Conservation (phyloP, 805 yeast species). For the Komagataella pseudopastoris region DNA sequence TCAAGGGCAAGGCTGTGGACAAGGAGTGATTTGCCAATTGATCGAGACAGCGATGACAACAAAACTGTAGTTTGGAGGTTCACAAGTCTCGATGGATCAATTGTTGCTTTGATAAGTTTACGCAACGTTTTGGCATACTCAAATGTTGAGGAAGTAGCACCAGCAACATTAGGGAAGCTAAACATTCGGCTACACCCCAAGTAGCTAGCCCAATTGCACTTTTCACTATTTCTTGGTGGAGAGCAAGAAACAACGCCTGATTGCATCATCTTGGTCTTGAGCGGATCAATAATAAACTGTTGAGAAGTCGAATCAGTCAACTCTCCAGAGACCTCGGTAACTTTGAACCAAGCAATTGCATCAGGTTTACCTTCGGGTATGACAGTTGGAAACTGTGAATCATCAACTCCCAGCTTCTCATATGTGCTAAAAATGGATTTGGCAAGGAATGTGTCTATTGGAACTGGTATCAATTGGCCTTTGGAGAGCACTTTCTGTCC, state of each 20-base stretch:
- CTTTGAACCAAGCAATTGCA: conserved; percentile 74
- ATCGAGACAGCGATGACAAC: conserved; percentile 55
- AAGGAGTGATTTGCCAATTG: conserved; percentile 66
- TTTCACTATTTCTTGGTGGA: conserved; percentile 12
- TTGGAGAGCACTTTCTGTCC: conserved; percentile 41
- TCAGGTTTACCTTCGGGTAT: conserved; percentile 55
- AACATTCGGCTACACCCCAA: conserved; percentile 6
- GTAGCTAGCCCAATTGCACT: conserved; percentile 5
- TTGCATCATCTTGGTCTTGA: conserved; percentile 55
- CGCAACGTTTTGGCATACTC: conserved; percentile 35
- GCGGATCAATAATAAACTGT: conserved; percentile 53
- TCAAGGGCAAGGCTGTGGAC: conserved; percentile 39
- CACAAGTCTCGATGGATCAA: conserved; percentile 15
- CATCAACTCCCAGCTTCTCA: conserved; percentile 7
- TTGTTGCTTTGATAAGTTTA: conserved; percentile 42
- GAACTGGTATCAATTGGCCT: conserved; percentile 67
- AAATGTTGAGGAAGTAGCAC: conserved; percentile 16
- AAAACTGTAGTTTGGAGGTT: conserved; percentile 48
- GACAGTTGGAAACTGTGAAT: conserved; percentile 16
- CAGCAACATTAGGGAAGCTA: conserved; percentile 5
- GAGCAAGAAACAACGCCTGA: conserved; percentile 39
- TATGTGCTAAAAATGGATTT: conserved; percentile 33
- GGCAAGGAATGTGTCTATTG: conserved; percentile 59
- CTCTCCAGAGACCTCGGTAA: conserved; percentile 33
- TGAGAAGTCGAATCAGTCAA: conserved; percentile 4